These are phyloP conservation scores for Lentinula sp. DNA, from an alignment of 768 basidiomycete species.

Conservation along the genomic window DNA sequence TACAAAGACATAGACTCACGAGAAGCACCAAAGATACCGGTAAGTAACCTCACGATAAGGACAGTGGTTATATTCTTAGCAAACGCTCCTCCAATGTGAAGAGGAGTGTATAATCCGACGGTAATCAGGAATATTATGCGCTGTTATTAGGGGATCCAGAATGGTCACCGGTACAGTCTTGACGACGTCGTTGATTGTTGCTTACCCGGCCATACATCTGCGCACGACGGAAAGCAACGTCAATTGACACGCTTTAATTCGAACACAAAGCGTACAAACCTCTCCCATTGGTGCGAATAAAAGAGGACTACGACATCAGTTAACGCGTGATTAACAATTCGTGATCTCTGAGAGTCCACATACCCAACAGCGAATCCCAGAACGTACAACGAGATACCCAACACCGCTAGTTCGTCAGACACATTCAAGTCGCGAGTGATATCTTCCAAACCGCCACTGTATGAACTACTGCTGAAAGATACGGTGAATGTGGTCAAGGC, in stretches of 20 bases:
- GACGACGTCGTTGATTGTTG: not conserved
- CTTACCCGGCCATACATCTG: slow-evolving; percentile 50
- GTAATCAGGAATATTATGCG: slow-evolving; percentile 49
- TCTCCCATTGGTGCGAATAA: slow-evolving; percentile 58
- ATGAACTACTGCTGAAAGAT: slow-evolving; percentile 54
- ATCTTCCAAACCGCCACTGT: slow-evolving; percentile 42
- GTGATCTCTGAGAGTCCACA: slow-evolving; percentile 14
- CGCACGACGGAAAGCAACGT: slow-evolving; percentile 4
- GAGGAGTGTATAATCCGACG: slow-evolving; percentile 40
- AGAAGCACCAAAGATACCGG: slow-evolving; percentile 53
- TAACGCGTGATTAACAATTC: not conserved
- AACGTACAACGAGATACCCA: slow-evolving; percentile 59
- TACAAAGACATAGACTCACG: slow-evolving; percentile 26
- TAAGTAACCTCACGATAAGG: slow-evolving; percentile 46
- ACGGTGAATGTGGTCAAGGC: slow-evolving; percentile 50
- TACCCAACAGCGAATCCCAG: slow-evolving; percentile 55
- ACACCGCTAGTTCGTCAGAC: slow-evolving; percentile 45
- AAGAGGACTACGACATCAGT: slow-evolving; percentile 21
- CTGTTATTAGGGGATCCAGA: slow-evolving; percentile 18
- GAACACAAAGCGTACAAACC: slow-evolving; percentile 22
- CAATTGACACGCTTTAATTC: not conserved
- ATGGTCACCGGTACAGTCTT: not conserved
- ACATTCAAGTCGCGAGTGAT: slow-evolving; percentile 41
- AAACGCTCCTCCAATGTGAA: slow-evolving; percentile 50
- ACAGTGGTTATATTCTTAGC: slow-evolving; percentile 42